Evolutionary conservation across 495 filamentous ascomycete genomes (phyloP).

Genomic region (Clohesyomyces aquaticus): DNA sequence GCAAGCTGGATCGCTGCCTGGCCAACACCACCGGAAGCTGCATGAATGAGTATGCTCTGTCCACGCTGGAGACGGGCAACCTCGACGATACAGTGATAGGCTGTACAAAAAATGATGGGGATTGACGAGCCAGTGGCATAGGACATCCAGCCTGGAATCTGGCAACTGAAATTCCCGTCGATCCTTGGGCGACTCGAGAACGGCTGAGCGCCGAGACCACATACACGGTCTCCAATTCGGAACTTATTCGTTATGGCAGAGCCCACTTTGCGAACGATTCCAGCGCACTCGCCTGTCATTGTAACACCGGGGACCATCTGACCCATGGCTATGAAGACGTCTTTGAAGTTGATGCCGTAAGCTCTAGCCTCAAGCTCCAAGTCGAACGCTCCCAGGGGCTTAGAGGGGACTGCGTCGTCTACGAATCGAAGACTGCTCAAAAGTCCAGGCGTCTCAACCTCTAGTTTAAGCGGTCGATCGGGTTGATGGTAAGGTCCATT

Average conservation of each 20-base stretch:
- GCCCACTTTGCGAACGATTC: conserved; percentile 47
- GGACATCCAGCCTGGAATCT: conserved; percentile 1
- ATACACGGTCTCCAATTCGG: conserved; percentile 40
- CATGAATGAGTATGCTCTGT: conserved; percentile 45
- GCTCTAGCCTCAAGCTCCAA: conserved; percentile 35
- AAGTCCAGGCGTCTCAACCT: neutral
- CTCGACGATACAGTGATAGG: conserved; percentile 36
- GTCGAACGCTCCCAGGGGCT: neutral
- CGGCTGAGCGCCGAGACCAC: neutral
- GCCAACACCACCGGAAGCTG: conserved; percentile 35
- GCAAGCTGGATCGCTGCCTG: conserved; percentile 22
- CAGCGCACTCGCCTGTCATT: conserved; percentile 45
- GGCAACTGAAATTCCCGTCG: neutral
- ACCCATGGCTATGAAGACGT: neutral
- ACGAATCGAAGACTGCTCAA: neutral
- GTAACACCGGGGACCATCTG: conserved; percentile 8
- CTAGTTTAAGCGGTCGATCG: neutral
- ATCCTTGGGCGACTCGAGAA: neutral
- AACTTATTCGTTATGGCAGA: conserved; percentile 19
- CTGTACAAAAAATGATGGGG: conserved; percentile 14
- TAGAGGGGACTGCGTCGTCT: neutral
- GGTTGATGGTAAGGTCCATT: neutral
- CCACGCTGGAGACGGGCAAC: conserved; percentile 38
- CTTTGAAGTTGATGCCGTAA: conserved; percentile 9
- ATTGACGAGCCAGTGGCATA: neutral